These are phyloP conservation scores for Cercospora sp. DNA, from an alignment of 2,329 filamentous ascomycete species.

Conservation along the genomic window DNA sequence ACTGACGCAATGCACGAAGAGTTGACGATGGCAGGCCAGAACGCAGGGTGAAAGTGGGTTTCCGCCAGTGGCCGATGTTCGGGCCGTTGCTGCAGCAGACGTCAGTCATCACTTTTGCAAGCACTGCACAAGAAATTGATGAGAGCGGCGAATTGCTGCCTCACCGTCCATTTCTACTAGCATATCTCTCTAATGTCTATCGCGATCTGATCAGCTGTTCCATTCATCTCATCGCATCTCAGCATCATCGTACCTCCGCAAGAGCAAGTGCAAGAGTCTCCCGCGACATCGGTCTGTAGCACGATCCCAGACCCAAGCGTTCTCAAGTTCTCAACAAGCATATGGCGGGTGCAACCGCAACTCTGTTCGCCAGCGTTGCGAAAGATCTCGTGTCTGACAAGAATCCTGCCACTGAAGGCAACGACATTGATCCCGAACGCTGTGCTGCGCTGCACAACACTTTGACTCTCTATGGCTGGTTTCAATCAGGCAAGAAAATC, in stretches of 20 bases:
- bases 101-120: slow-evolving; percentile 1
- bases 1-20: neutral
- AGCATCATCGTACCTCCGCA: neutral
- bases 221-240: neutral
- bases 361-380: slow-evolving; percentile 35
- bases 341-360: slow-evolving; percentile 22
- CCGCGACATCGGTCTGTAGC: neutral
- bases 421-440: slow-evolving; percentile 35
- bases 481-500: slow-evolving; percentile 36
- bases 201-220: neutral
- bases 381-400: slow-evolving; percentile 35
- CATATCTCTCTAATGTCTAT: neutral
- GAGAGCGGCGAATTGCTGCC: neutral
- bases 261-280: neutral
- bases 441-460: slow-evolving; percentile 39
- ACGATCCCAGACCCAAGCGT: neutral
- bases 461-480: slow-evolving; percentile 39
- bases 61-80: neutral
- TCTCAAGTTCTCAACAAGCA: neutral
- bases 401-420: slow-evolving; percentile 26
- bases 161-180: neutral
- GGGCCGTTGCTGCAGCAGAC: slow-evolving; percentile 7
- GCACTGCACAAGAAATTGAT: neutral
- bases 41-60: neutral
- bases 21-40: neutral